Evolutionary conservation across 2,329 filamentous ascomycete species (phyloP).

Genomic region (Iodosphaeria phyllophila): DNA sequence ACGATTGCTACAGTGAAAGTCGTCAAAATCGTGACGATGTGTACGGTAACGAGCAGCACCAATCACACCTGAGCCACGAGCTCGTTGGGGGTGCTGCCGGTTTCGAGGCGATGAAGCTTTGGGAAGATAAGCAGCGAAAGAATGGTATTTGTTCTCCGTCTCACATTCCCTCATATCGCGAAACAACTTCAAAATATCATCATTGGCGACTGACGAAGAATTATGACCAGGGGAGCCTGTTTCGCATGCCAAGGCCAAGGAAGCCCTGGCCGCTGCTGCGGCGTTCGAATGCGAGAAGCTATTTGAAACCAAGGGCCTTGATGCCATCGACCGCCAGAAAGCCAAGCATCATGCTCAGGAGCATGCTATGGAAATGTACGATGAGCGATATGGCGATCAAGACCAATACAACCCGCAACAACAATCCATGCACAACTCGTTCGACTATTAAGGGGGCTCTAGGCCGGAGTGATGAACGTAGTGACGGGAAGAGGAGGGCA

Average conservation of each 20-base stretch:
- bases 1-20: too few relatives aligned
- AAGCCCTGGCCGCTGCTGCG: conserved; percentile 52
- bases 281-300: conserved; percentile 62
- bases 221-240: conserved; percentile 50
- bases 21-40: conserved; percentile 24
- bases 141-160: conserved; percentile 47
- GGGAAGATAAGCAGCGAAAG: conserved; percentile 54
- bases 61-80: conserved; percentile 53
- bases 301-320: conserved; percentile 47
- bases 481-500: too few relatives aligned
- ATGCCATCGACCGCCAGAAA: conserved; percentile 36
- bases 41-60: conserved; percentile 20
- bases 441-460: too few relatives aligned
- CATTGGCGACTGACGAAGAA: too few relatives aligned
- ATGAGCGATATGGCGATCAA: conserved; percentile 35
- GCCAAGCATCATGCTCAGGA: conserved; percentile 39
- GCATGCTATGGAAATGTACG: conserved; percentile 40
- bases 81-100: conserved; percentile 56
- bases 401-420: conserved; percentile 40
- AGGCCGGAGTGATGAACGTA: too few relatives aligned
- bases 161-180: too few relatives aligned
- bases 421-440: too few relatives aligned
- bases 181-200: too few relatives aligned
- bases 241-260: conserved; percentile 59
- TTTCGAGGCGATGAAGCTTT: conserved; percentile 66